Conservation (phyloP, 1,284 basidiomycete genomes). For the Gyrodon tennesseensis region DNA sequence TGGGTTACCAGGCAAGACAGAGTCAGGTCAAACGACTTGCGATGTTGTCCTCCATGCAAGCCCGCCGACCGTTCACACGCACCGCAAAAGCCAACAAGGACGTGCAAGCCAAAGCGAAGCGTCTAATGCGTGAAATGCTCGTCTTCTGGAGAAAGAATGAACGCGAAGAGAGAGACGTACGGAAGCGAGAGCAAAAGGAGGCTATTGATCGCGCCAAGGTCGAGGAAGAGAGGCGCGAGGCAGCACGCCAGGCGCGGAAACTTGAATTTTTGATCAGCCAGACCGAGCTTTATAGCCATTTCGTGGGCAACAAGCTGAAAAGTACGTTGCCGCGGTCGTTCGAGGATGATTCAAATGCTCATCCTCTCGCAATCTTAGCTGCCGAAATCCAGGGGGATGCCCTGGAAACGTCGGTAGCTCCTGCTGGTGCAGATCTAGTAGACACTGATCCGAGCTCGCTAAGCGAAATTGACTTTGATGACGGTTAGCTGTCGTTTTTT, state of each 20-base stretch:
- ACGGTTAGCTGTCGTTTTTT: conserved; percentile 57
- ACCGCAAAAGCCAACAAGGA: conserved; percentile 87
- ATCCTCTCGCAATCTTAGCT: conserved; percentile 52
- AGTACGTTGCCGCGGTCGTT: conserved; percentile 55
- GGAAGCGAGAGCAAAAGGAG: conserved; percentile 94
- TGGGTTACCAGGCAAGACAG: conserved; percentile 63
- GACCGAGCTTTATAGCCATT: conserved; percentile 98
- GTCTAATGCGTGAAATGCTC: conserved; percentile 92
- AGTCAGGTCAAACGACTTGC: conserved; percentile 77
- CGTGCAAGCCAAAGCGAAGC: conserved; percentile 81
- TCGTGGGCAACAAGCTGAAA: conserved; percentile 98
- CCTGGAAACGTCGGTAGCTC: conserved; percentile 46
- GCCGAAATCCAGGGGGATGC: conserved; percentile 84
- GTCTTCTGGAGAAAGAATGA: conserved; percentile 99
- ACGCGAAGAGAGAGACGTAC: conserved; percentile 90
- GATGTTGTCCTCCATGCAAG: conserved; percentile 73
- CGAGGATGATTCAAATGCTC: conserved; percentile 26
- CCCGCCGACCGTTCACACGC: conserved; percentile 77
- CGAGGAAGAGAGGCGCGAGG: conserved; percentile 97
- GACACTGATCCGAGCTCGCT: conserved; percentile 58
- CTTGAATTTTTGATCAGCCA: conserved; percentile 99
- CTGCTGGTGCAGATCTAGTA: conserved; percentile 62
- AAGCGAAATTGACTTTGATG: conserved; percentile 91
- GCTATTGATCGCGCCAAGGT: conserved; percentile 86
- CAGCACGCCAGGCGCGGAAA: conserved; percentile 93